These are phyloP conservation scores for Acacia melanoxylon DNA, from an alignment of 306 rosid species.

Conservation along the genomic window DNA sequence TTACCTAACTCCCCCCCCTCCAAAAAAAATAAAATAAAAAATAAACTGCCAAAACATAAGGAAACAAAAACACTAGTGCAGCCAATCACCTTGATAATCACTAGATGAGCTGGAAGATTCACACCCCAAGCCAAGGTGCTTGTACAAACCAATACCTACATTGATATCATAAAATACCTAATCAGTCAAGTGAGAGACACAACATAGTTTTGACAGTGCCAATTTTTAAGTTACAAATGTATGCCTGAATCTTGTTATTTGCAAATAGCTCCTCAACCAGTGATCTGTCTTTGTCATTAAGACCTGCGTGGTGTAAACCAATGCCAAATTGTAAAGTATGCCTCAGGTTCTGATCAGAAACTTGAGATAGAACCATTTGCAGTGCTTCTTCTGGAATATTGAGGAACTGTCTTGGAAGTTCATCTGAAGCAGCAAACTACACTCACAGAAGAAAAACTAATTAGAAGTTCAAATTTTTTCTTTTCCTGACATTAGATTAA, in stretches of 20 bases:
- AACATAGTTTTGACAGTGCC: not conserved
- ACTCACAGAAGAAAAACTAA: constrained; percentile 29
- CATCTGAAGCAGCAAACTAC: constrained; percentile 95
- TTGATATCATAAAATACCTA: constrained; percentile 20
- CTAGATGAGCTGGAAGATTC: constrained; percentile 98
- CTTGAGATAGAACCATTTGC: constrained; percentile 92
- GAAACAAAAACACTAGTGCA: not conserved
- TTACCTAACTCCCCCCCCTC: not conserved
- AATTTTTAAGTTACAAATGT: constrained; percentile 34
- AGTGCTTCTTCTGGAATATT: constrained; percentile 80
- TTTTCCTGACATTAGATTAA: constrained; percentile 22
- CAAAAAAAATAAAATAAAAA: too few species aligned
- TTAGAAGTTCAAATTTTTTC: constrained; percentile 16
- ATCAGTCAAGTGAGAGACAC: constrained; percentile 16
- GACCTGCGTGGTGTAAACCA: constrained; percentile 95
- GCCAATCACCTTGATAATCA: constrained; percentile 80
- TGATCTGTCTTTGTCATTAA: constrained; percentile 95
- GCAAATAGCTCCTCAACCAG: constrained; percentile 92
- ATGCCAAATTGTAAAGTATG: constrained; percentile 97
- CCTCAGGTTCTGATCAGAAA: constrained; percentile 85
- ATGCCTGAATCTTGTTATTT: constrained; percentile 94
- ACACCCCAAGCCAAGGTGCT: constrained; percentile 99
- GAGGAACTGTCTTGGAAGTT: constrained; percentile 85
- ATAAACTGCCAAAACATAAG: too few species aligned
- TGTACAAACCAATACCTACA: constrained; percentile 87